Evolutionary conservation across 1,139 yeast species (phyloP), one percentile per base, ranked within the genome.

Genomic region (Groenewaldozyma auringiensis): DNA sequence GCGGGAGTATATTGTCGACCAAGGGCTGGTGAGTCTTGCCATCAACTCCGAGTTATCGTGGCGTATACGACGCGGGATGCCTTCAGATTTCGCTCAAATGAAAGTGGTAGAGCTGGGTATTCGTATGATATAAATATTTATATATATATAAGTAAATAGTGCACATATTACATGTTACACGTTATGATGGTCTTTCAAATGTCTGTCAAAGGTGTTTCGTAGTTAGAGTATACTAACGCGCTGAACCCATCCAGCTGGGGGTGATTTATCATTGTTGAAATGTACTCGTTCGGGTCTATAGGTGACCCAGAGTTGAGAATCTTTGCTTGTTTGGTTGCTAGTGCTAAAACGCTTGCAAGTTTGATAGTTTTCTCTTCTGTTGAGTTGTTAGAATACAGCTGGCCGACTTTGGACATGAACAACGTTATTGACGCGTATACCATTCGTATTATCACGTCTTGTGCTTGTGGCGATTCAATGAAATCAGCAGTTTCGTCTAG

Each of bases 181-280:
- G 32, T n/a, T 27, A 9, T 22, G 21, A 13, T 4, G 34, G n/a
- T 4, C 4, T 4, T 13, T 22, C 16, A 36, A 6, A 18, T 34
- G 14, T 16, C 27, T 41, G 18, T 21, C 29, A 20, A 41, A 37
- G 25, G 21, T 6, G 25, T 11, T 41, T 80, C 84, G 64, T 84
- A 86, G 61, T 87, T 87, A 31, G 95, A 83, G 63, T 89, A 89
- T 8, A 89, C 92, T 56, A 88, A 76, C 3, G 96, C 96, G 65
- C 95, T 81, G 57, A 89, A 76, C 50, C 88, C 95, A 55, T 86
- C 94, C 51, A 89, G 73, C 51, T 80, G 88, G 21, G 78, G 80
- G 31, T 78, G 69, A 45, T 63, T 63, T 46, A 69, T 69, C 69
- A 74, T 70, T 8, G 66, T 68, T 13, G 63, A 64, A 14, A 74